Base-by-base conservation (phyloP, 768 basidiomycete genomes). In the Mycena rosella region DNA sequence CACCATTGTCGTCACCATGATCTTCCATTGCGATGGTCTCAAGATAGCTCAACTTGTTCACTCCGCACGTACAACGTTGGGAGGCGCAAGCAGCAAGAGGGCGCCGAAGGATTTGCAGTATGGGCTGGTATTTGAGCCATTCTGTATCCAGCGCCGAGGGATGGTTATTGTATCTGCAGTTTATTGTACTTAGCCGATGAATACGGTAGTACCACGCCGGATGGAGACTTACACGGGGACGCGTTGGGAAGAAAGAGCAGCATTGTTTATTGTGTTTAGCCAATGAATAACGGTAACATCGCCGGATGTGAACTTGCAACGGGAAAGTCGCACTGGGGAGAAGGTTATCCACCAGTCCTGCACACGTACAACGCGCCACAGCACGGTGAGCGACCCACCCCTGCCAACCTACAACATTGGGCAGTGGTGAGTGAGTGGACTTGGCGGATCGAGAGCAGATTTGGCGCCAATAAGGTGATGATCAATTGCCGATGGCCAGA, bases 41-140 rank as follows among this genome's bases (percentile, higher is more conserved):
- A 30, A 52, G 51, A 34, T 57, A 56, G 53, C 30, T 56, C 40
- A 49, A 58, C 47, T 29, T 52, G 64, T 38, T 67, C 60, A 38
- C 66, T 67, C 66, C 66, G 42, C 47, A 53, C 66, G 55, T 67
- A 62, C 60, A 62, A 67, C 48, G 66, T 58, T 48, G 38, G 65
- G 65, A 61, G 18, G 58, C 38, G 49, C 56, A 58, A 60, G 63
- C 56, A 52, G 55, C 10, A n/a, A 40, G n/a, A 44, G 22, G 54
- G 30, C 24, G 61, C 24, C 54, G 47, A 34, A 40, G 14, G 54
- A 48, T 26, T 58, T 47, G 38, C 17, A 34, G 44, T n/a, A 24
- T 42, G 54, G n/a, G 36, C 56, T 57, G 38, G 49, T 59, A 52
- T 65, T 58, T 65, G 22, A 38, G 30, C 24, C 49, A 52, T 54